Conservation (phyloP, 352 stramenopile species). For the Globisporangium echinulatum region DNA sequence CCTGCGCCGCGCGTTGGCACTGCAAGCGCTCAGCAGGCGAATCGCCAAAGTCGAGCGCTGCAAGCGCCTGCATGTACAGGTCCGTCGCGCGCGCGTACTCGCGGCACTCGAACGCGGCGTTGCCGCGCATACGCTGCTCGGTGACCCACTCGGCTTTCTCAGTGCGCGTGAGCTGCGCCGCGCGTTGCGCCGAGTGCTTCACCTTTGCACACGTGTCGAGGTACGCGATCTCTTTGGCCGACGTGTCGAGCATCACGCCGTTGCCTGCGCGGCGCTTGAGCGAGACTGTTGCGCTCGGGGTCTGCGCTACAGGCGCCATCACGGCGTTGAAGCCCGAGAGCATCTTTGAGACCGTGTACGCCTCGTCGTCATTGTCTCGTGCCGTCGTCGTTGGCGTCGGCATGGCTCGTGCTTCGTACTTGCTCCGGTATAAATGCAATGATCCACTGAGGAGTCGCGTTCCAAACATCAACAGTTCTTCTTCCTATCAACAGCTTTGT, state of each 20-base stretch:
- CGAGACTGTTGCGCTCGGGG: conserved; percentile 37
- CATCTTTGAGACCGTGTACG: conserved; percentile 85
- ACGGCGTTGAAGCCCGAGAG: conserved; percentile 72
- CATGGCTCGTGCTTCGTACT: not conserved
- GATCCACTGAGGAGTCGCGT: too few species aligned
- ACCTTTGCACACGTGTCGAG: conserved; percentile 72
- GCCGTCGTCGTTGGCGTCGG: not conserved
- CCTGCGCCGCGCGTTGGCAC: conserved; percentile 43
- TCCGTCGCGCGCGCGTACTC: conserved; percentile 52
- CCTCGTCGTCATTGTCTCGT: conserved; percentile 11
- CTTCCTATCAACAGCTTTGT: too few species aligned
- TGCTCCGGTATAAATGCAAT: too few species aligned
- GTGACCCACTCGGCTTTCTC: conserved; percentile 42
- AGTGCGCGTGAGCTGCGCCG: conserved; percentile 25
- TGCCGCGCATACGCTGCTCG: conserved; percentile 34
- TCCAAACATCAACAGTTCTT: too few species aligned
- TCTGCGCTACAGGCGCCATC: conserved; percentile 56
- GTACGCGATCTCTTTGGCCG: conserved; percentile 60
- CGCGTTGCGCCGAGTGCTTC: conserved; percentile 59
- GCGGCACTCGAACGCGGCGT: conserved; percentile 39
- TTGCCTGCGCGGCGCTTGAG: conserved; percentile 75
- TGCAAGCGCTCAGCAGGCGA: conserved; percentile 25
- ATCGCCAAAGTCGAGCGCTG: conserved; percentile 55
- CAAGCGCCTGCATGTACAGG: conserved; percentile 61
- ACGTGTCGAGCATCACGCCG: conserved; percentile 76